Percentiles rank a stretch among this genome's conserved stretches.
Conservation (phyloP, 371 early-diverging fungal genomes). For the Mortierella sp. region DNA sequence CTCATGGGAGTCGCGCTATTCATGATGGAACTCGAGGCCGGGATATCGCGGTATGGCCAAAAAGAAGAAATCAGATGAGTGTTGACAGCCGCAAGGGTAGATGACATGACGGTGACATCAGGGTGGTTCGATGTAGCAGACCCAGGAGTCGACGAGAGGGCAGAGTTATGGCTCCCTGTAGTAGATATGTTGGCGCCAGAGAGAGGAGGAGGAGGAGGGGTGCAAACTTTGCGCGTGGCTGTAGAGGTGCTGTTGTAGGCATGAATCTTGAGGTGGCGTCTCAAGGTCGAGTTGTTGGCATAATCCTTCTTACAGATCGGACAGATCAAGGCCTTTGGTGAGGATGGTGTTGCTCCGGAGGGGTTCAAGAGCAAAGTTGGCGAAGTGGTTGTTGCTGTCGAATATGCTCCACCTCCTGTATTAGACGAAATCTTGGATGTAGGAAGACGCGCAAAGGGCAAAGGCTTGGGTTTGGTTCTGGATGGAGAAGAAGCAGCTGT, state of each 20-base stretch:
- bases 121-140: neutral
- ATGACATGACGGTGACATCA: neutral
- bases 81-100: slow-evolving; percentile 3
- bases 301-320: slow-evolving; percentile 37
- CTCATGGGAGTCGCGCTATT: too few relatives aligned
- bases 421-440: neutral
- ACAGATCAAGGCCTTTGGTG: slow-evolving; percentile 24
- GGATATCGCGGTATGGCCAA: neutral
- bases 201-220: neutral
- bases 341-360: neutral
- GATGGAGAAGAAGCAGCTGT: neutral
- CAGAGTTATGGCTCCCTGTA: neutral
- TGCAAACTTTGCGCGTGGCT: neutral
- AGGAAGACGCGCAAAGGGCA: neutral
- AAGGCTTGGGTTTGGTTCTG: neutral
- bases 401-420: neutral
- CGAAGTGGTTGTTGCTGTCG: neutral
- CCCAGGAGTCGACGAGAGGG: neutral
- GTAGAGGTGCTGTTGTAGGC: slow-evolving; percentile 24
- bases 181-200: neutral
- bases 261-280: slow-evolving; percentile 51
- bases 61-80: neutral
- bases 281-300: slow-evolving; percentile 53
- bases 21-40: neutral
- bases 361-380: neutral